Conservation (phyloP, 768 basidiomycete species). For the Suillus ampliporus region DNA sequence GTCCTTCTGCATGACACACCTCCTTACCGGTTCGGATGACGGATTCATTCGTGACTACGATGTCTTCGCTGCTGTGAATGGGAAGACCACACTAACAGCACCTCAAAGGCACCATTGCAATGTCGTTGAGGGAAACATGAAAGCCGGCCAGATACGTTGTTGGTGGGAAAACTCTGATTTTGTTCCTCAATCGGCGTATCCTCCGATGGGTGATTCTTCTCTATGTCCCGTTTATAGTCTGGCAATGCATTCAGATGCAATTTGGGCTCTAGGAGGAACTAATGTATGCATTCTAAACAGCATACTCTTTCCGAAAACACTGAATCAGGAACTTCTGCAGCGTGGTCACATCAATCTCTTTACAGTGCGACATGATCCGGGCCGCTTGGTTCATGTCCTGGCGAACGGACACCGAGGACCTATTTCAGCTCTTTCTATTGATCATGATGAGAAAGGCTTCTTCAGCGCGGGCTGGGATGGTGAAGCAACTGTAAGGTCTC, state of each 20-base stretch:
- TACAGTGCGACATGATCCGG: constrained; percentile 92
- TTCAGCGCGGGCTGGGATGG: constrained; percentile 97
- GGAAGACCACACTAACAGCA: constrained; percentile 84
- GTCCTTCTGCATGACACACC: constrained; percentile 85
- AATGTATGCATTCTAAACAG: constrained; percentile 57
- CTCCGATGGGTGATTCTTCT: constrained; percentile 54
- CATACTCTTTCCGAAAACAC: constrained; percentile 2
- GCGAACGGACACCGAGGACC: constrained; percentile 80
- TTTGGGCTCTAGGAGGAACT: constrained; percentile 91
- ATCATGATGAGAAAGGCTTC: constrained; percentile 82
- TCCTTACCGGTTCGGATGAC: constrained; percentile 91
- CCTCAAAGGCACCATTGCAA: constrained; percentile 89
- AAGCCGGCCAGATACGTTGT: constrained; percentile 80
- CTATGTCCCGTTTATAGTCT: constrained; percentile 87
- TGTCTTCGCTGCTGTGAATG: constrained; percentile 86
- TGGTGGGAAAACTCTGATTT: constrained; percentile 86
- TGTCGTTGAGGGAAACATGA: constrained; percentile 91
- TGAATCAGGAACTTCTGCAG: constrained; percentile 46
- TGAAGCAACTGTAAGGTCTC: constrained; percentile 71
- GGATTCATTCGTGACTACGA: constrained; percentile 95
- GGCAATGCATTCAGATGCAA: constrained; percentile 88
- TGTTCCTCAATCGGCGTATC: constrained; percentile 28
- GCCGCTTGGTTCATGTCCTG: constrained; percentile 66
- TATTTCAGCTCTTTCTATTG: constrained; percentile 83
- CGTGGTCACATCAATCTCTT: constrained; percentile 91